A percentile compares a stretch with the other conserved stretches of the same genome.
Evolutionary conservation across 1,284 basidiomycete species (phyloP).

Genomic region (Marasmius tenuissimus): DNA sequence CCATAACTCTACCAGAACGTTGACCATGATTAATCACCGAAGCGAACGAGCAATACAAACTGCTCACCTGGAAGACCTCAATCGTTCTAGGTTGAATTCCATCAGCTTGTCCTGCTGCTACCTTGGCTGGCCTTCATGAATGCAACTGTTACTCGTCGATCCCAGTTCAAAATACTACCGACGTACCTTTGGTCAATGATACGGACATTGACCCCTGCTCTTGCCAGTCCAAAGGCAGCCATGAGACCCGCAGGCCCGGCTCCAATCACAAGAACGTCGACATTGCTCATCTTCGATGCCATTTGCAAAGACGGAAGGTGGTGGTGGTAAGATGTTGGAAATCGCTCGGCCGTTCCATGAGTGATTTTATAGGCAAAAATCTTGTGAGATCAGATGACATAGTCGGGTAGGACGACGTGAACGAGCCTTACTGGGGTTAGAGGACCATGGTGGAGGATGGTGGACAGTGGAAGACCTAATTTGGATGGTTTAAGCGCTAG

Average conservation of each 20-base stretch:
- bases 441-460: not conserved
- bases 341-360: not conserved
- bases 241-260: constrained; percentile 62
- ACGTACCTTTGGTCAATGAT: constrained; percentile 68
- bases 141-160: not conserved
- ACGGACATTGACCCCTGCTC: constrained; percentile 58
- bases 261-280: constrained; percentile 59
- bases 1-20: constrained; percentile 61
- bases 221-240: constrained; percentile 63
- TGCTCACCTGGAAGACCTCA: constrained; percentile 68
- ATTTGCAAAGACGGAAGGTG: not conserved
- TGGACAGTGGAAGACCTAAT: not conserved
- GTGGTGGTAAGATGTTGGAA: not conserved
- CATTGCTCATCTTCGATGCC: constrained; percentile 31
- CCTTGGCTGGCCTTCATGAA: constrained; percentile 47
- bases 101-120: constrained; percentile 74
- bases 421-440: not conserved
- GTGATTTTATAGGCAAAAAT: not conserved
- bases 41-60: not conserved
- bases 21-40: not conserved
- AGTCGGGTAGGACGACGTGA: too few species aligned
- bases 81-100: constrained; percentile 78
- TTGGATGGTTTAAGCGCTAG: not conserved
- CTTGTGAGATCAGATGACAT: too few species aligned
- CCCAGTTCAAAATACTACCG: not conserved